Evolutionary conservation across 1,284 basidiomycete genomes (phyloP).

Genomic region (Cryptococcus hybrid): DNA sequence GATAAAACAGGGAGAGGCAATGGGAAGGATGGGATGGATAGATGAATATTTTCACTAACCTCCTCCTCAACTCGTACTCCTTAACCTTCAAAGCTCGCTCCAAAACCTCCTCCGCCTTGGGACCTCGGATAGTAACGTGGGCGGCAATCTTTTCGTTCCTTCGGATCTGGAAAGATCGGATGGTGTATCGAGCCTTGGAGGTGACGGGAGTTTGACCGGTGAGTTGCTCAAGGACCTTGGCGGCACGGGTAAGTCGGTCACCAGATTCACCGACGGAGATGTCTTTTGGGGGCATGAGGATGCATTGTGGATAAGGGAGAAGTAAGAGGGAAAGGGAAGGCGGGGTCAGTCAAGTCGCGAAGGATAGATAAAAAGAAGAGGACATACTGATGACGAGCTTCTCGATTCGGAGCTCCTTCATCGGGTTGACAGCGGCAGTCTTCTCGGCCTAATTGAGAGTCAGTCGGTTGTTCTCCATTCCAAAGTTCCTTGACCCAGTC

Average conservation of each 20-base stretch:
- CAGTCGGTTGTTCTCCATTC: slow-evolving; percentile 5
- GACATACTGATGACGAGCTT: slow-evolving; percentile 99
- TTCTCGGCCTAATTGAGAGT: slow-evolving; percentile 70
- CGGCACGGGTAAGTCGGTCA: slow-evolving; percentile 97
- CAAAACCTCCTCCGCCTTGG: slow-evolving; percentile 99
- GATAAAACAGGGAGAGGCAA: not conserved
- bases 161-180: slow-evolving; percentile 98
- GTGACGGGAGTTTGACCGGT: slow-evolving; percentile 99
- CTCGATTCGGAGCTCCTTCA: slow-evolving; percentile 96
- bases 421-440: slow-evolving; percentile 83
- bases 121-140: slow-evolving; percentile 98
- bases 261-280: slow-evolving; percentile 99
- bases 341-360: not conserved
- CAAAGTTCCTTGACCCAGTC: not conserved
- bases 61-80: slow-evolving; percentile 89
- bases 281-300: slow-evolving; percentile 57
- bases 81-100: slow-evolving; percentile 99
- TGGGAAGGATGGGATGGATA: not conserved
- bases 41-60: slow-evolving; percentile 20
- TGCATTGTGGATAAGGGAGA: not conserved
- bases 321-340: not conserved
- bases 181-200: slow-evolving; percentile 99
- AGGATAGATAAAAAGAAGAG: not conserved
- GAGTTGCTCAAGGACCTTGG: slow-evolving; percentile 99
- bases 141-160: slow-evolving; percentile 99